Conservation (phyloP, 306 rosid species). For the Trifolium subterraneum region DNA sequence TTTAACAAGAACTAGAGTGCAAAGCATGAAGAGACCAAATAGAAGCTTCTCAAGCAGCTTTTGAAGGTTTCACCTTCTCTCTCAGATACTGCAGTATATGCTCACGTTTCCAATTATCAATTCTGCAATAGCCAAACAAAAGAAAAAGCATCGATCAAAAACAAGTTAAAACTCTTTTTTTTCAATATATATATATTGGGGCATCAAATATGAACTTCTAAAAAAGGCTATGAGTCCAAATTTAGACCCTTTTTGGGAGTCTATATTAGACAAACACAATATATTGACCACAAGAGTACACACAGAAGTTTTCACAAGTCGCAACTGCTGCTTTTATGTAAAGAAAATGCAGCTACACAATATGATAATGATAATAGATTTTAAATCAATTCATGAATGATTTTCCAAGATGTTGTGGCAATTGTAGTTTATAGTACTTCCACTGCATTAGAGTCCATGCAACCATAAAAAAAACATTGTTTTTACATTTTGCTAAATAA, state of each 20-base stretch:
- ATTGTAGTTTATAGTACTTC: constrained; percentile 1
- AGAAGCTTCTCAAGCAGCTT: constrained; percentile 53
- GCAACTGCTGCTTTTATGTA: neutral
- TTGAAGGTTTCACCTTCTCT: constrained; percentile 71
- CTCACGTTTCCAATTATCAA: constrained; percentile 97
- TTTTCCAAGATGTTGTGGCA: neutral
- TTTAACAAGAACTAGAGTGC: neutral
- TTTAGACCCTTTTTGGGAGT: no score
- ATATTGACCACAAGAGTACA: constrained; percentile 1
- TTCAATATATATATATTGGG: neutral
- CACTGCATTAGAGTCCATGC: neutral
- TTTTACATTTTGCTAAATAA: neutral
- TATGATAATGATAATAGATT: neutral
- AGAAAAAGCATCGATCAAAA: neutral
- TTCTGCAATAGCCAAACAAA: constrained; percentile 50
- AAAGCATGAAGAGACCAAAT: constrained; percentile 16
- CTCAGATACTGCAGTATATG: constrained; percentile 83
- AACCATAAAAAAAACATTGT: neutral
- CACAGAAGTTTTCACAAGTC: constrained; percentile 1
- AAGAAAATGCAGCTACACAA: neutral
- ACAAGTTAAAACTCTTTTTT: neutral
- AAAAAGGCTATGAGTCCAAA: no score
- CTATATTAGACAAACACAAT: no score
- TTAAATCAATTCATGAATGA: constrained; percentile 12
- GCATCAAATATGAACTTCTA: no score